Evolutionary conservation across 2,329 filamentous ascomycete species (phyloP).

Genomic region (Hymenoscyphus linearis): DNA sequence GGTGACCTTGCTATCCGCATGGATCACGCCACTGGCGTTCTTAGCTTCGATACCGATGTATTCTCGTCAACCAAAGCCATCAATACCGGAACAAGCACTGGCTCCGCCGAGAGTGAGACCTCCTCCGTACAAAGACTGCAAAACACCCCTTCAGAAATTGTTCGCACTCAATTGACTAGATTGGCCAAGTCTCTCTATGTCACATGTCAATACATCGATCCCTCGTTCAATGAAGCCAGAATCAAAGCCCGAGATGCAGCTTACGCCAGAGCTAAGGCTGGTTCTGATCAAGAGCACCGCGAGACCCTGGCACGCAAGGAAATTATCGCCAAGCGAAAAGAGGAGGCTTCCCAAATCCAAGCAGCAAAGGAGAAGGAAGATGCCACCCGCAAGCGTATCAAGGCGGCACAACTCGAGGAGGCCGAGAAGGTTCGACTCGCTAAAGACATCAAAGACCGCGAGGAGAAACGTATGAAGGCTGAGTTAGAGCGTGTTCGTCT

Average conservation of each 20-base stretch:
- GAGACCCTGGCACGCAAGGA: slow-evolving; percentile 82
- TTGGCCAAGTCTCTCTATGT: slow-evolving; percentile 87
- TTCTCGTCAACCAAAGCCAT: slow-evolving; percentile 95
- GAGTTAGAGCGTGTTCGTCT: slow-evolving; percentile 87
- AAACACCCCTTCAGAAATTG: slow-evolving; percentile 96
- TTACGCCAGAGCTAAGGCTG: slow-evolving; percentile 74
- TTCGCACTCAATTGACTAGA: slow-evolving; percentile 87
- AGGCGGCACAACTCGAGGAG: slow-evolving; percentile 82
- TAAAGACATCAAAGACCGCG: slow-evolving; percentile 89
- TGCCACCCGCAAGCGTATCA: slow-evolving; percentile 78
- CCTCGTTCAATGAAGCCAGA: slow-evolving; percentile 77
- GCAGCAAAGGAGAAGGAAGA: slow-evolving; percentile 90
- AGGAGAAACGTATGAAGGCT: slow-evolving; percentile 77
- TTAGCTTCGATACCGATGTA: slow-evolving; percentile 97
- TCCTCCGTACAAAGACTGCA: slow-evolving; percentile 90
- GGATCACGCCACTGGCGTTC: slow-evolving; percentile 88
- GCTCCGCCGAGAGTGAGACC: slow-evolving; percentile 80
- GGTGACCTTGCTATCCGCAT: slow-evolving; percentile 94
- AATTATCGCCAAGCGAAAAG: slow-evolving; percentile 94
- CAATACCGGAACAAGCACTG: slow-evolving; percentile 75
- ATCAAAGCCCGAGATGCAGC: slow-evolving; percentile 74
- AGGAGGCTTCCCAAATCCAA: slow-evolving; percentile 82
- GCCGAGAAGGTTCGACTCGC: slow-evolving; percentile 83
- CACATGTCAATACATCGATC: slow-evolving; percentile 93
- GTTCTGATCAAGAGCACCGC: slow-evolving; percentile 85